Conservation (phyloP, 176 grass and related monocot genomes). For the Phoenix dactylifera region DNA sequence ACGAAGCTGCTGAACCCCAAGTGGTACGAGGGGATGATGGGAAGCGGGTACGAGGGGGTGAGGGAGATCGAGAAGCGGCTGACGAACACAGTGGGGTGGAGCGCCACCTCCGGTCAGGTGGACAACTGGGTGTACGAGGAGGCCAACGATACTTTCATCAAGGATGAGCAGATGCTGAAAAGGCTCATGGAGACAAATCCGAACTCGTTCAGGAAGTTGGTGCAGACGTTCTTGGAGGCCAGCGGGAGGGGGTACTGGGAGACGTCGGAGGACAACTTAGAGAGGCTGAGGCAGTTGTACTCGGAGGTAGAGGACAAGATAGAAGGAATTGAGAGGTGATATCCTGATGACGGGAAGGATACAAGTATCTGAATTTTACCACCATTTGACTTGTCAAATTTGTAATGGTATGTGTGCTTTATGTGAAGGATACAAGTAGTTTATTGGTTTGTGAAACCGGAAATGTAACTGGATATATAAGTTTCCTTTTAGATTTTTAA, state of each 20-base stretch:
- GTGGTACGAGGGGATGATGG: constrained; percentile 99
- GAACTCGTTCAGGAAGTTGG: constrained; percentile 88
- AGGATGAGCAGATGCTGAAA: constrained; percentile 86
- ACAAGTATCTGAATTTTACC: no score
- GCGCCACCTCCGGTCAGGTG: constrained; percentile 89
- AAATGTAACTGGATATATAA: no score
- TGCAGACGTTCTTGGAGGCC: constrained; percentile 95
- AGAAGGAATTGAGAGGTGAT: constrained; percentile 85
- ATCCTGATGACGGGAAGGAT: no score
- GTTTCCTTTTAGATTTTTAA: no score
- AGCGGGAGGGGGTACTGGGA: constrained; percentile 98
- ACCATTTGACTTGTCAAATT: no score
- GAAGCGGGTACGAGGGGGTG: constrained; percentile 84
- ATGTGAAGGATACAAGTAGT: no score
- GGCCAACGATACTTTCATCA: constrained; percentile 80
- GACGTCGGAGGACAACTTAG: constrained; percentile 92
- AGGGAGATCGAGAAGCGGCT: constrained; percentile 94
- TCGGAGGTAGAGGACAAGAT: constrained; percentile 99
- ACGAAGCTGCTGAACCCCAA: constrained; percentile 97
- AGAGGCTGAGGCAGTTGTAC: constrained; percentile 69
- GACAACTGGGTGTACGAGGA: constrained; percentile 99
- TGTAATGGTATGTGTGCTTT: no score
- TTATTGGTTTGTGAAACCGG: no score
- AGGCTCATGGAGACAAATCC: constrained; percentile 89
- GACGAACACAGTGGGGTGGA: constrained; percentile 97